Evolutionary conservation across 768 basidiomycete genomes (phyloP).

Genomic region (Amanita inopinata): DNA sequence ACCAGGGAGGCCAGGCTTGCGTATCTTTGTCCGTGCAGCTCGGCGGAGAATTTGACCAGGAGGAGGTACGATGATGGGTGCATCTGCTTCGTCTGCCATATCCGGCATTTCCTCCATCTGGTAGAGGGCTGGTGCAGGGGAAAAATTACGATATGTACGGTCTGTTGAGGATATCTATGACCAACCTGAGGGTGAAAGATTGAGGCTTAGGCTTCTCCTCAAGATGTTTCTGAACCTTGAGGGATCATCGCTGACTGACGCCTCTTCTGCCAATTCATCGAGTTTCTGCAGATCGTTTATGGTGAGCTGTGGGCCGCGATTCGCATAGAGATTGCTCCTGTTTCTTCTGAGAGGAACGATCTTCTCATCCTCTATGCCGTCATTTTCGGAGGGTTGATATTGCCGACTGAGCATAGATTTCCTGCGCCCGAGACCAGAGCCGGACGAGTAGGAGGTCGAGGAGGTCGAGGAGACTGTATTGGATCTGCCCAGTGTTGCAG

Average conservation of each 20-base stretch:
- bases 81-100: constrained; percentile 72
- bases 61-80: constrained; percentile 84
- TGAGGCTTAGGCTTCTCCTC: constrained; percentile 81
- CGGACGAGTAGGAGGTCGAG: constrained; percentile 27
- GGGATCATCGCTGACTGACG: constrained; percentile 73
- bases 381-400: constrained; percentile 75
- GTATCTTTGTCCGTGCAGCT: constrained; percentile 90
- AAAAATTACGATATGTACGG: constrained; percentile 12
- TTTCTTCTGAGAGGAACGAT: constrained; percentile 62
- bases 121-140: constrained; percentile 41
- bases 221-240: constrained; percentile 69
- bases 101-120: constrained; percentile 60
- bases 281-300: constrained; percentile 91
- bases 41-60: constrained; percentile 87
- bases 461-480: constrained; percentile 31
- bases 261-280: constrained; percentile 89
- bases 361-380: constrained; percentile 60
- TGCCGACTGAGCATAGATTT: constrained; percentile 92
- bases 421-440: constrained; percentile 62
- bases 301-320: constrained; percentile 77
- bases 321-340: constrained; percentile 49
- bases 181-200: constrained; percentile 79
- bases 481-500: constrained; percentile 15
- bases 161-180: constrained; percentile 15
- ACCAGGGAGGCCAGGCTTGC: constrained; percentile 68